Conservation (phyloP, 257 asterid species). For the Solanum sparsipilum region DNA sequence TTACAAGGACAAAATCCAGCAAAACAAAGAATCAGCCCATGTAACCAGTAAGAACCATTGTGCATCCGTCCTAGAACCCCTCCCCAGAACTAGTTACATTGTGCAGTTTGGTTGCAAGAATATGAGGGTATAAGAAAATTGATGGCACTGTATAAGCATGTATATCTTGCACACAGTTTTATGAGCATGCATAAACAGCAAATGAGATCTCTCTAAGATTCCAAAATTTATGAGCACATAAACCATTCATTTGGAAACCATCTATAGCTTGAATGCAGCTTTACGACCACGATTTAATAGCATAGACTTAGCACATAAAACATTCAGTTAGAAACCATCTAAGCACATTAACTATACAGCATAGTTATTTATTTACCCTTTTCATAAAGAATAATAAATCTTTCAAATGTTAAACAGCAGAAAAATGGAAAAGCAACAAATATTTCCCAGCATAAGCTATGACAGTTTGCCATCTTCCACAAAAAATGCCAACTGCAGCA, state of each 20-base stretch:
- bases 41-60: background rate
- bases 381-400: background rate
- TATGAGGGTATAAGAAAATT: background rate
- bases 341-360: background rate
- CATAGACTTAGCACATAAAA: background rate
- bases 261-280: background rate
- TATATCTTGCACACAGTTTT: background rate
- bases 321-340: background rate
- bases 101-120: background rate
- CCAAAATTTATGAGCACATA: background rate
- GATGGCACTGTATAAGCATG: background rate
- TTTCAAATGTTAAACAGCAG: background rate
- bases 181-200: background rate
- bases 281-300: background rate
- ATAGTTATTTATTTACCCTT: background rate
- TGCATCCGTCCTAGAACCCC: background rate
- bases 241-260: background rate
- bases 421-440: background rate
- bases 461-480: background rate
- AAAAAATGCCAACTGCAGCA: background rate
- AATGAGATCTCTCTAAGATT: background rate
- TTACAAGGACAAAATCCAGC: background rate
- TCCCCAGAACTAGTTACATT: background rate
- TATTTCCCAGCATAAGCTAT: background rate
- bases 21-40: background rate